Evolutionary conservation across 345 rosid genomes (phyloP).

Genomic region (Populus davidiana): DNA sequence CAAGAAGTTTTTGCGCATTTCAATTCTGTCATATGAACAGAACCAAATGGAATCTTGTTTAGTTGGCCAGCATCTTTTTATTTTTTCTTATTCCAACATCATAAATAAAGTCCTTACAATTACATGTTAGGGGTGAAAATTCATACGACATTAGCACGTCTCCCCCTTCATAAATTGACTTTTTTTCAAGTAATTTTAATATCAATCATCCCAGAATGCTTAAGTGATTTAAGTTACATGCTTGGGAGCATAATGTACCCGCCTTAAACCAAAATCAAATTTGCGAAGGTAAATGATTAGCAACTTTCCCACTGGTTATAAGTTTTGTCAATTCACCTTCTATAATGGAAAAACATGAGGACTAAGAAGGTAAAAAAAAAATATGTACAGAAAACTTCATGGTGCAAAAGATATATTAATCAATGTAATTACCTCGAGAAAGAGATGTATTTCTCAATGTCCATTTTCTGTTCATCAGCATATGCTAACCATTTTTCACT

Average conservation of each 20-base stretch:
- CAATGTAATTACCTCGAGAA: slow-evolving; percentile 34
- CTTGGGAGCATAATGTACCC: neutral
- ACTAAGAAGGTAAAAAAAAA: neutral
- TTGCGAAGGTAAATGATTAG: neutral
- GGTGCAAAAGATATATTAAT: neutral
- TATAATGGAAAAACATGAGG: neutral
- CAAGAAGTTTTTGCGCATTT: neutral
- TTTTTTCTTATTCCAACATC: neutral
- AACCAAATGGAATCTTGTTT: neutral
- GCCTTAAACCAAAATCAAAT: neutral
- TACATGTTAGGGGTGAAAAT: neutral
- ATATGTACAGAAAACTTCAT: neutral
- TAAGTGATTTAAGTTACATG: neutral
- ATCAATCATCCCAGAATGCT: neutral
- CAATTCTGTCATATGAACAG: neutral
- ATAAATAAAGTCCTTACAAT: neutral
- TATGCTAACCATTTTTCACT: slow-evolving; percentile 65
- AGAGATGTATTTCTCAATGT: slow-evolving; percentile 56
- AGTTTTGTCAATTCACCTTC: neutral
- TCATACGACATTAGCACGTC: neutral
- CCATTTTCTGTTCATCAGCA: slow-evolving; percentile 51
- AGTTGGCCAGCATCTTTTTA: neutral
- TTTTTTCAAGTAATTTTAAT: neutral
- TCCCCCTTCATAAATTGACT: neutral
- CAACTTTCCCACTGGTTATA: neutral